Conservation (phyloP, 352 stramenopile genomes). For the Phytopythium boreale region DNA sequence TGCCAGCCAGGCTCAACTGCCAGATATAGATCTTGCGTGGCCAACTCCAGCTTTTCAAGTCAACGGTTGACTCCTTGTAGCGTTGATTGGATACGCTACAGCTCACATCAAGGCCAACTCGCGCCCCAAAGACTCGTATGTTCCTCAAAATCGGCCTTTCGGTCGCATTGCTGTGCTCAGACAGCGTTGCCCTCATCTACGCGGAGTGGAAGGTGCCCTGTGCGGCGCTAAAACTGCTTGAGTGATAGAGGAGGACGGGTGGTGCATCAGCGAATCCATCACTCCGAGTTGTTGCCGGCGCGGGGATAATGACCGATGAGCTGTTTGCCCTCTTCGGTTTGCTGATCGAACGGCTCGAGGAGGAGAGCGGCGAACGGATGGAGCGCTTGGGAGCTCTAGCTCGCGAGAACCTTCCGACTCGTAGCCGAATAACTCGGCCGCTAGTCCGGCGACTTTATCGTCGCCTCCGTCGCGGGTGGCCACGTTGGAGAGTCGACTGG, state of each 20-base stretch:
- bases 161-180: no score
- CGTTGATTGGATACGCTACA: not conserved
- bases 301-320: not conserved
- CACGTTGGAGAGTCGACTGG: not conserved
- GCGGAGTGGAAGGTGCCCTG: not conserved
- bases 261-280: constrained; percentile 26
- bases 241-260: constrained; percentile 22
- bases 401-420: not conserved
- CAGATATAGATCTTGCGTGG: not conserved
- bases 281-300: constrained; percentile 16
- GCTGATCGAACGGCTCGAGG: not conserved
- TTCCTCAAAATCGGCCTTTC: no score
- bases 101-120: no score
- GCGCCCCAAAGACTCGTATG: no score
- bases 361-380: not conserved
- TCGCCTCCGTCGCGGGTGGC: not conserved
- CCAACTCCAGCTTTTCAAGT: not conserved
- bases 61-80: not conserved
- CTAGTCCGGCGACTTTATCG: not conserved
- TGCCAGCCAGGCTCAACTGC: not conserved
- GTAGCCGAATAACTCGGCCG: not conserved
- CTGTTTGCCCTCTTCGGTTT: not conserved
- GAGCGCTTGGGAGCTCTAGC: not conserved
- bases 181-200: not conserved
- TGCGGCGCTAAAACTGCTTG: constrained; percentile 11